Evolutionary conservation across 2,329 filamentous ascomycete species (phyloP), one percentile per base, ranked within the genome.

Genomic region (Talaromyces sp.): DNA sequence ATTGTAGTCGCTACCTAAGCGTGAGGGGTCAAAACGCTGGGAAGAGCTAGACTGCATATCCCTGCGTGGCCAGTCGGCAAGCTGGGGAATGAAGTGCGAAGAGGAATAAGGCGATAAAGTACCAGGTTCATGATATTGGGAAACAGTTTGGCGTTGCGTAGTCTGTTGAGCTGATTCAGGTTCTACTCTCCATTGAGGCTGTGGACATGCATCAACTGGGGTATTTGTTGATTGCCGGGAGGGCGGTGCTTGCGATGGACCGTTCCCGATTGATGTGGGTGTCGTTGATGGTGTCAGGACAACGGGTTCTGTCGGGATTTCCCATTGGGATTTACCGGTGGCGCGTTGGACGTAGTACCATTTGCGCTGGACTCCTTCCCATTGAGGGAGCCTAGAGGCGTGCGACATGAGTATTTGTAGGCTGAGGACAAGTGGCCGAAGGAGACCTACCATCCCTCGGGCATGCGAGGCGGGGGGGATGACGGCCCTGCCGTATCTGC

Each of bases 321-420:
- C 70, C 72, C 72, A 75, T 61, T 72, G 70, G 7, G 70, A 70
- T 44, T 68, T 68, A 30, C 70, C 72, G 10, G 71, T 75, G 37
- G 70, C 67, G 44, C 70, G 64, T 48, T 74, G 70, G 33, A 75
- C 72, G 47, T 67, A 75, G 56, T 75, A 75, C 66, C 71, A 75
- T 56, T 68, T 66, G 29, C 69, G 65, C 22, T 65, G 64, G 22
- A 69, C 61, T 30, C 71, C 70, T 51, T 74, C 71, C 70, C 71
- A 74, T 50, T 74, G 71, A 24, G 71, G 68, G 27, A 74, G 66
- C 71, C 71, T 74, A 29, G 20, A 42, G 13, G 30, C 33, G n/a
- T 33, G 27, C 22, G 43, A 27, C 17, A 39, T 60, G 19, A 58
- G 39, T 40, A 47, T 51, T 45, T 14, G 50, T 20, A 43, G 37